Conservation (phyloP, 2,329 filamentous ascomycete genomes). For the Talaromyces sp. region DNA sequence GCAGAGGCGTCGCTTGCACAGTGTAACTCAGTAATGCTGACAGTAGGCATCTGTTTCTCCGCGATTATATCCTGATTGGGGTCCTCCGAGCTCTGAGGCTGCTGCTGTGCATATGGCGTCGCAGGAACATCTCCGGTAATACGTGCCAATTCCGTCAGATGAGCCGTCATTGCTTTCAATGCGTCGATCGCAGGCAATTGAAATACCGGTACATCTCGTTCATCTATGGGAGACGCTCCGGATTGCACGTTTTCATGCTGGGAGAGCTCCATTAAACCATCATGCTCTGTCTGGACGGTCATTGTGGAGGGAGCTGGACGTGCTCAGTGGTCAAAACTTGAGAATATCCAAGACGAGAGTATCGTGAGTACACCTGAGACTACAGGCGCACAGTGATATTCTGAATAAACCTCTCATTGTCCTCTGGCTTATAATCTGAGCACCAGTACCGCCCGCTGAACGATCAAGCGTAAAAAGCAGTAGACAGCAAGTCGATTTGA, state of each 20-base stretch:
- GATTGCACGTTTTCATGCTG: constrained; percentile 19
- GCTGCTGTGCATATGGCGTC: constrained; percentile 42
- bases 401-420: constrained; percentile 33
- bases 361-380: constrained; percentile 24
- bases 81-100: neutral
- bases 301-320: constrained; percentile 21
- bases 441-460: neutral
- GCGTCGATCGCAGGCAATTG: constrained; percentile 69
- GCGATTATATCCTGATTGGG: neutral
- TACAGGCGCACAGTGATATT: constrained; percentile 27
- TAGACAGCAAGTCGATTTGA: neutral
- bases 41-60: constrained; percentile 17
- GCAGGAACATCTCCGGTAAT: constrained; percentile 66
- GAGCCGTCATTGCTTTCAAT: constrained; percentile 71
- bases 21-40: constrained; percentile 31
- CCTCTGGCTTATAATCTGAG: constrained; percentile 21
- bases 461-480: neutral
- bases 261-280: constrained; percentile 19
- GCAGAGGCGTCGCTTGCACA: constrained; percentile 45
- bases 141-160: constrained; percentile 54
- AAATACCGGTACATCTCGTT: constrained; percentile 49
- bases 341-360: constrained; percentile 14
- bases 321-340: constrained; percentile 9
- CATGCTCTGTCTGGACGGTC: constrained; percentile 22
- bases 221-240: constrained; percentile 15